Conservation (phyloP, 371 early-diverging fungal genomes). For the Lichtheimia ramosa region DNA sequence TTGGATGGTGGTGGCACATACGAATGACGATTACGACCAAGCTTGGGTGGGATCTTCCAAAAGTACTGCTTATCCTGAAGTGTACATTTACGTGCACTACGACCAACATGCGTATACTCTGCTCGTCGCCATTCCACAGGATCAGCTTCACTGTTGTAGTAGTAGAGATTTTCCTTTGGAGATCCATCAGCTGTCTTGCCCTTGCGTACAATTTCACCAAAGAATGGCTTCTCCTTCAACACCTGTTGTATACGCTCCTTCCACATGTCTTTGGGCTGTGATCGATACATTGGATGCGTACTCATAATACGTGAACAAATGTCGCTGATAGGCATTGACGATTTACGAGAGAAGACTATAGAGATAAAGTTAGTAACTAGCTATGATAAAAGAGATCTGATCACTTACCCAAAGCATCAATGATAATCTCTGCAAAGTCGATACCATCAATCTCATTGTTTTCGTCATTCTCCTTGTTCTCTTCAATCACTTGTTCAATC, state of each 20-base stretch:
- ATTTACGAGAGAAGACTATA: conserved; percentile 20
- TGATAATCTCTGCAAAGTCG: conserved; percentile 40
- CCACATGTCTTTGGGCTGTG: conserved; percentile 37
- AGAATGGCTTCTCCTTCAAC: conserved; percentile 41
- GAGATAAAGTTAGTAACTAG: neutral
- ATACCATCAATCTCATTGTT: conserved; percentile 4
- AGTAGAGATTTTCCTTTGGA: conserved; percentile 61
- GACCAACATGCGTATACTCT: conserved; percentile 55
- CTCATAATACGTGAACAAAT: conserved; percentile 49
- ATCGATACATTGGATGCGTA: conserved; percentile 33
- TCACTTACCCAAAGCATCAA: conserved; percentile 46
- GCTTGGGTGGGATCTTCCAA: conserved; percentile 65
- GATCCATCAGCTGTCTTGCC: conserved; percentile 68
- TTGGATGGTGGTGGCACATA: conserved; percentile 49
- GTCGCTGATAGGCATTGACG: conserved; percentile 37
- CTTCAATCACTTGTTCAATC: conserved; percentile 1
- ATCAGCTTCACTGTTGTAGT: conserved; percentile 61
- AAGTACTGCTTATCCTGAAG: conserved; percentile 69
- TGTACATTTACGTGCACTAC: conserved; percentile 66
- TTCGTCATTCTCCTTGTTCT: conserved; percentile 8
- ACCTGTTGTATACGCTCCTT: conserved; percentile 33
- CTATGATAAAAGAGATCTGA: neutral
- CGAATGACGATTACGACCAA: conserved; percentile 51
- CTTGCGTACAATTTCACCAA: conserved; percentile 63
- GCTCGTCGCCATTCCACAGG: conserved; percentile 57